Base-by-base conservation (phyloP, 2,329 filamentous ascomycete genomes). In the Diaporthe ilicicola region DNA sequence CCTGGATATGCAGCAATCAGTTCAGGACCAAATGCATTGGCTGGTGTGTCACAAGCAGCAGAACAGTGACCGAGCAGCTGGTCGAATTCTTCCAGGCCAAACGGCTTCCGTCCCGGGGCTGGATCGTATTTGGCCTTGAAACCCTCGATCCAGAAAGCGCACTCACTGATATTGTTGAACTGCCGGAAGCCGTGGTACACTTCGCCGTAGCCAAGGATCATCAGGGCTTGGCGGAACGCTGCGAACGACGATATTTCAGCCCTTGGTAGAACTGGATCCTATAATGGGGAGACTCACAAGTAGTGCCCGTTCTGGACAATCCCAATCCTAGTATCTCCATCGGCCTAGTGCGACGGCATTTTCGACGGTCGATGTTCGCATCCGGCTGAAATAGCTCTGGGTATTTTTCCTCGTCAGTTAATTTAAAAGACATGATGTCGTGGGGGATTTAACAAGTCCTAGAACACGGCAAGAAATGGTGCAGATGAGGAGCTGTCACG, bases 1-100 rank as follows among this genome's bases (percentile, higher is more conserved):
- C 59, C 59, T 37, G 59, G 85, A 71, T 86, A 86, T 4, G 85
- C 76, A 24, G 80, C 79, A 69, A 86, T 77, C 44, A 87, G 74
- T 69, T 87, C 84, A 24, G 80, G 78, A 5, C 78, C 81, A 54
- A 87, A 82, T 32, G 29, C 29, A 4, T 73, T 80, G 6, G 79
- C 79, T 2, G 84, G 81, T 2, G 79, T 74, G 72, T 86, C 85
- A 13, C 84, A 83, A 7, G 83, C 80, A 7, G 84, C 84, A 0
- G 74, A 75, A 9, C 70, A 72, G 66, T 78, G 74, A 9, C 78
- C 77, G 22, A 80, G 67, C 12, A 79, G 29, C 44, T 73, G 72
- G 64, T 80, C 77, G 32, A 80, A 79, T 29, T 79, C 76, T 9
- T 77, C 32, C 73, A 73, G 46, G 72, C 71, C 10, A 79, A 74